phyloP scores from a whole-genome alignment of 2,329 filamentous ascomycete genomes.

The Aaosphaeria arxii region DNA sequence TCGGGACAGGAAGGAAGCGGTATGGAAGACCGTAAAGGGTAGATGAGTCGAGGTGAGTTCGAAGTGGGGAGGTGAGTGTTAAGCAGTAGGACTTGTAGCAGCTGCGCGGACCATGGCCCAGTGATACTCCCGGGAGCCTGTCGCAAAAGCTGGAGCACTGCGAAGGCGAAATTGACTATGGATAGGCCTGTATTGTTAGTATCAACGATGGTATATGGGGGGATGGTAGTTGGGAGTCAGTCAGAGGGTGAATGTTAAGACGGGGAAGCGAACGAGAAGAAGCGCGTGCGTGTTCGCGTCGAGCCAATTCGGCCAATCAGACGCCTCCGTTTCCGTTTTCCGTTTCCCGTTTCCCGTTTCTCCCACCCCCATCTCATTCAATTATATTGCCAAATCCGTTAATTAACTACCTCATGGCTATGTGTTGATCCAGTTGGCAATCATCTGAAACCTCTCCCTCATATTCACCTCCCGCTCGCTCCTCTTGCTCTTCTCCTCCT shows the following conservation, averaged over 20 bases:
- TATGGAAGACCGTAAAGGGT: constrained; percentile 7
- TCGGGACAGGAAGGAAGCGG: background rate
- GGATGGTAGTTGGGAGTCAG: too few relatives aligned
- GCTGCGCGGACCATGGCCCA: constrained; percentile 3
- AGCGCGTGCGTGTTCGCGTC: constrained; percentile 6
- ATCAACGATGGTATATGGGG: too few relatives aligned
- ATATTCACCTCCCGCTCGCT: too few relatives aligned
- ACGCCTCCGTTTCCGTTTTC: background rate
- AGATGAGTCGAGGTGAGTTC: background rate
- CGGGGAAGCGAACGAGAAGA: background rate
- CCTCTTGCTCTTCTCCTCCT: background rate
- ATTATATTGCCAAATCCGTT: too few relatives aligned
- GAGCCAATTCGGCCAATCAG: constrained; percentile 14
- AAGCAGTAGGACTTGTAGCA: background rate
- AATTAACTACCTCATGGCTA: too few relatives aligned
- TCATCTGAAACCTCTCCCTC: too few relatives aligned
- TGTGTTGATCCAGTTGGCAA: too few relatives aligned
- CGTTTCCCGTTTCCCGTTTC: background rate
- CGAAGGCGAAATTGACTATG: too few relatives aligned
- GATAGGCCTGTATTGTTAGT: too few relatives aligned
- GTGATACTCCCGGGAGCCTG: too few relatives aligned
- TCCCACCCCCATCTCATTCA: too few relatives aligned
- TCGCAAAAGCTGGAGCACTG: too few relatives aligned
- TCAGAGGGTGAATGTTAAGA: background rate
- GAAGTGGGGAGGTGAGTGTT: constrained; percentile 5